Evolutionary conservation across 768 basidiomycete species (phyloP), one percentile per base, ranked within the genome.

Genomic region (Tephrocybe sp.): DNA sequence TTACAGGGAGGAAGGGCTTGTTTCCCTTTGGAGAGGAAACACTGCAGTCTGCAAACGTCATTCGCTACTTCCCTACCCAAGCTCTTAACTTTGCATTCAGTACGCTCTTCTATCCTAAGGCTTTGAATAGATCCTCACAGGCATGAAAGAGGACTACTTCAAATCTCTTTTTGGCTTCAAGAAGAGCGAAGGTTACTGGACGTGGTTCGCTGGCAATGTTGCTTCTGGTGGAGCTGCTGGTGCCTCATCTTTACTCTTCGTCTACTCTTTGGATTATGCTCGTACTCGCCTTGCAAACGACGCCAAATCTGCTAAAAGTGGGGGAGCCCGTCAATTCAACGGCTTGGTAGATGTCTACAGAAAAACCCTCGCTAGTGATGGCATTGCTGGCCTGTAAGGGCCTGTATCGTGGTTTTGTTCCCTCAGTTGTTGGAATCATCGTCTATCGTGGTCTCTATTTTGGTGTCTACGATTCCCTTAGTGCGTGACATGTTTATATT

Each of bases 41-140:
- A 98, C 95, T 50, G 95, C n/a, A n/a, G n/a, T n/a, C n/a, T n/a
- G n/a, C 97, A 82, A 99, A 99, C 77, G 97, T 99, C 75, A 97
- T 99, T 78, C 94, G 97, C 70, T 99, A 99, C 89, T 99, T 99
- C 93, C 97, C 97, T 45, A 99, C 97, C 49, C 95, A 99, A 72
- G 97, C 97, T 34, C 76, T 98, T 62, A 99, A 99, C 90, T 98
- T 99, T 65, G 95, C 95, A 69, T 98, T 97, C 88, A 98, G 91
- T 97, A 61, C 61, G 93, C 83, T 31, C 59, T 43, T 51, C 40
- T 49, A 29, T 12, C 18, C 25, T 2, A 45, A n/a, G 9, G 5
- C 3, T 4, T 15, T 15, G 13, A 12, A n/a, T 34, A n/a, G 4
- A 15, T n/a, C 4, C 33, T 34, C 8, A 34, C 60, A 63, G 27